Conservation (phyloP, 352 stramenopile genomes). For the Phytophthora multivora region DNA sequence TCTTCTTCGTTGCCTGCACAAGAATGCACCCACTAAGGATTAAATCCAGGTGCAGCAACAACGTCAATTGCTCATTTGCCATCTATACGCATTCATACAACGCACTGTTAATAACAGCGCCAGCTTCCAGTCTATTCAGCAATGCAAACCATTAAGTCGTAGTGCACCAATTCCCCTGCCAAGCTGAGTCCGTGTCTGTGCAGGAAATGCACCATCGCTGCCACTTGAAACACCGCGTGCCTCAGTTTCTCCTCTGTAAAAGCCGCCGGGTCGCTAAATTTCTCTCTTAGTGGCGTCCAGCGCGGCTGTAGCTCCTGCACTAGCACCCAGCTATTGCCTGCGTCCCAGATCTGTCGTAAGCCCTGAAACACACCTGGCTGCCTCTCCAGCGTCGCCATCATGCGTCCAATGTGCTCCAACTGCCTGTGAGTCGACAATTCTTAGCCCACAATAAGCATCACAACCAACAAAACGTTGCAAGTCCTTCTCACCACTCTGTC, state of each 20-base stretch:
- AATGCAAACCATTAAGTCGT: slow-evolving; percentile 52
- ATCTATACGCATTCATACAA: slow-evolving; percentile 31
- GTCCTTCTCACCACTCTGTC: slow-evolving; percentile 37
- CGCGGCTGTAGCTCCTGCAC: slow-evolving; percentile 46
- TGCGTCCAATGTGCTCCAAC: slow-evolving; percentile 48
- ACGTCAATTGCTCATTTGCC: slow-evolving; percentile 38
- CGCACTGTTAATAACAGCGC: slow-evolving; percentile 12
- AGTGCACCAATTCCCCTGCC: slow-evolving; percentile 52
- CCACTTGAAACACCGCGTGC: slow-evolving; percentile 55
- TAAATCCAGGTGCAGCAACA: slow-evolving; percentile 48
- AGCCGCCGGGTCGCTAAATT: slow-evolving; percentile 16
- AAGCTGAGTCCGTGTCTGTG: slow-evolving; percentile 55
- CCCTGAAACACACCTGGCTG: slow-evolving; percentile 45
- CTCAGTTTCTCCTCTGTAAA: slow-evolving; percentile 56
- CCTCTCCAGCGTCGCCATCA: slow-evolving; percentile 39
- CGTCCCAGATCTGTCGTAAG: slow-evolving; percentile 56
- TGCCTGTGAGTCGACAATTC: slow-evolving; percentile 27
- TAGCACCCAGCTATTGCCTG: slow-evolving; percentile 58
- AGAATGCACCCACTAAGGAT: slow-evolving; percentile 59
- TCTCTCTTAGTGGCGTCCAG: slow-evolving; percentile 39
- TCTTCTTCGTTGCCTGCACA: slow-evolving; percentile 44
- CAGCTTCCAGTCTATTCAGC: not conserved
- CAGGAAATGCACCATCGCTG: slow-evolving; percentile 63
- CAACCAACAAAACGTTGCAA: slow-evolving; percentile 2
- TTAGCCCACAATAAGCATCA: not conserved